These are phyloP conservation scores for Phytophthora tubulina DNA, from an alignment of 352 stramenopile species.

Conservation along the genomic window DNA sequence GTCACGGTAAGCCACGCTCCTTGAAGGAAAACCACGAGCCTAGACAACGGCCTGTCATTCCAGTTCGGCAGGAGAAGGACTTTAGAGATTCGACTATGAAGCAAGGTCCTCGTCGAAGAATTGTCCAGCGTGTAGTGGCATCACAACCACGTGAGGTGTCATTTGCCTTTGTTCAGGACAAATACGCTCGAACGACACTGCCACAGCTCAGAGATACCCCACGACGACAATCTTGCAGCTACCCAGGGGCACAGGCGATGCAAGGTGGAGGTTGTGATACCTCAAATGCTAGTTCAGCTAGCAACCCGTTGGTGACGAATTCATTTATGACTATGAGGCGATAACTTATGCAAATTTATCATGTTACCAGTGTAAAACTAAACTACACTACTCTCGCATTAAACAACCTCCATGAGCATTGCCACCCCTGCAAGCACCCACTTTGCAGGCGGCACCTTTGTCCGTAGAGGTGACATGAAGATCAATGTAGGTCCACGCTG, in stretches of 20 bases:
- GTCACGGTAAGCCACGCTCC: conserved; percentile 33
- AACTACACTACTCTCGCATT: neutral
- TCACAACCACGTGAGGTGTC: conserved; percentile 3
- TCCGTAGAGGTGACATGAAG: conserved; percentile 89
- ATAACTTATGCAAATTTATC: conserved; percentile 3
- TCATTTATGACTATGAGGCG: conserved; percentile 50
- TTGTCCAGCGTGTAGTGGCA: conserved; percentile 1
- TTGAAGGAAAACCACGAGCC: conserved; percentile 15
- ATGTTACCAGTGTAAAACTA: neutral
- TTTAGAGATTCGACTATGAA: neutral
- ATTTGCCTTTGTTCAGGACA: conserved; percentile 8
- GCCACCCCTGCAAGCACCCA: conserved; percentile 92
- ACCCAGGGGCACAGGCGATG: conserved; percentile 29
- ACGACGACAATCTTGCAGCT: conserved; percentile 7
- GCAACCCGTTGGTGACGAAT: conserved; percentile 62
- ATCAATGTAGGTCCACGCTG: conserved; percentile 91
- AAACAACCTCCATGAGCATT: conserved; percentile 91
- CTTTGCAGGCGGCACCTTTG: conserved; percentile 88
- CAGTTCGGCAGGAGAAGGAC: neutral
- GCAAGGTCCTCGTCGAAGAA: neutral
- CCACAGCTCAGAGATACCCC: conserved; percentile 5
- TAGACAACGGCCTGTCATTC: neutral
- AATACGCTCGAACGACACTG: conserved; percentile 3
- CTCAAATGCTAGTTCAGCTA: conserved; percentile 63
- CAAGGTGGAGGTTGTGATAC: conserved; percentile 36